Conservation (phyloP, 2,329 filamentous ascomycete species). For the Rhinocladiella mackenziei region DNA sequence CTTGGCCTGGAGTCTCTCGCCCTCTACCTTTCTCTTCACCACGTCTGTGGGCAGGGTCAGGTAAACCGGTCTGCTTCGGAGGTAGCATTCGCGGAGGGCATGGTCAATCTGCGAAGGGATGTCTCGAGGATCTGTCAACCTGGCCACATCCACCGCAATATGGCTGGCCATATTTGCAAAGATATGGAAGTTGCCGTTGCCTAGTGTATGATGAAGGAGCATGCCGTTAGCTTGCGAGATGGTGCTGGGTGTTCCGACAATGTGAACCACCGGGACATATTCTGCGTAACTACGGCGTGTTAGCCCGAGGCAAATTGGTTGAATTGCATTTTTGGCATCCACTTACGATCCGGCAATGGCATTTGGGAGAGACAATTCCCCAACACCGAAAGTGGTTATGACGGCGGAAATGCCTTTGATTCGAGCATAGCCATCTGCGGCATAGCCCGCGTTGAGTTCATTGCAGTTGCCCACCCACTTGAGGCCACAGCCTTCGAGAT, state of each 20-base stretch:
- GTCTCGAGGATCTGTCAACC: conserved; percentile 24
- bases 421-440: conserved; percentile 75
- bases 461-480: conserved; percentile 61
- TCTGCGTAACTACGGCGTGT: conserved; percentile 49
- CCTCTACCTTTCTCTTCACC: conserved; percentile 47
- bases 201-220: conserved; percentile 34
- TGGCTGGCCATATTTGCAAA: conserved; percentile 26
- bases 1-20: conserved; percentile 62
- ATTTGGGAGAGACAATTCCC: conserved; percentile 42
- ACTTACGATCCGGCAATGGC: conserved; percentile 48
- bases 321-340: no score
- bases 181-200: conserved; percentile 27
- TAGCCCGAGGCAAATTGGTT: conserved; percentile 29
- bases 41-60: conserved; percentile 30
- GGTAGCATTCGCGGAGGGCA: conserved; percentile 27
- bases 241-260: conserved; percentile 54
- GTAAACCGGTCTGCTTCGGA: conserved; percentile 29
- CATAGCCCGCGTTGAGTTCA: conserved; percentile 64
- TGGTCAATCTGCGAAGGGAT: conserved; percentile 29
- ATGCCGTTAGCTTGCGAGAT: conserved; percentile 48
- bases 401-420: conserved; percentile 38
- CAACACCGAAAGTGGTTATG: conserved; percentile 59
- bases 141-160: conserved; percentile 23
- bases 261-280: conserved; percentile 57
- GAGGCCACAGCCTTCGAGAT: conserved; percentile 51